These are phyloP conservation scores for Sugiyamaella grinbergsii DNA, from an alignment of 1,139 yeast genomes.

Conservation along the genomic window DNA sequence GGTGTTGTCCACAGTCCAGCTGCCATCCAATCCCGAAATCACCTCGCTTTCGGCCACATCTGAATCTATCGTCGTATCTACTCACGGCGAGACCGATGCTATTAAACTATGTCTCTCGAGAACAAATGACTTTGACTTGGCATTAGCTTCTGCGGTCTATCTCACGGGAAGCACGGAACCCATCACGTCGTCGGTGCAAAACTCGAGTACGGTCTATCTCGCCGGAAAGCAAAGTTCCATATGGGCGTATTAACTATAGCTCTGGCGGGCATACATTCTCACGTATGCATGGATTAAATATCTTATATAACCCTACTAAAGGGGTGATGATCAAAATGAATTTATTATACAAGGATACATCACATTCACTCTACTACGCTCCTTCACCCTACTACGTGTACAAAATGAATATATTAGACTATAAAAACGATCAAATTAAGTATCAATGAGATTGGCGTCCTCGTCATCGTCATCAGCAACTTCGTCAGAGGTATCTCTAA, in stretches of 20 bases:
- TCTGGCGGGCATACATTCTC: constrained; percentile 3
- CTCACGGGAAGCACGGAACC: constrained; percentile 13
- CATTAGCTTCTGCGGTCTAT: neutral
- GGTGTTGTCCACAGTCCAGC: constrained; percentile 7
- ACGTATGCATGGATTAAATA: neutral
- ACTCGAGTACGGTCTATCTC: constrained; percentile 15
- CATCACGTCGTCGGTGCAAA: constrained; percentile 11
- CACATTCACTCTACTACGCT: too few species aligned
- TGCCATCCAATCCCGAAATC: constrained; percentile 1
- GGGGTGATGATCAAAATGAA: too few species aligned
- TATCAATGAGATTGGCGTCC: constrained; percentile 53
- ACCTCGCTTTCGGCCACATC: neutral
- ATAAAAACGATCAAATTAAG: constrained; percentile 41
- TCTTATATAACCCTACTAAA: too few species aligned
- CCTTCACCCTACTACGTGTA: too few species aligned
- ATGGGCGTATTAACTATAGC: constrained; percentile 4
- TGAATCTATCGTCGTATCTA: constrained; percentile 8
- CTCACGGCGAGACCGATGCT: constrained; percentile 4
- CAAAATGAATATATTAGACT: neutral
- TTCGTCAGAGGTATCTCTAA: constrained; percentile 48
- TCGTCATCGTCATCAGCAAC: constrained; percentile 44
- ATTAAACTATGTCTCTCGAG: neutral
- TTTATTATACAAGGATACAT: too few species aligned
- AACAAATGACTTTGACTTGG: constrained; percentile 2
- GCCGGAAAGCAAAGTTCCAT: constrained; percentile 24